Percentiles rank a stretch among this genome's conserved stretches.
These are phyloP conservation scores for Colletotrichum sublineola DNA, from an alignment of 2,329 filamentous ascomycete species.

Conservation along the genomic window DNA sequence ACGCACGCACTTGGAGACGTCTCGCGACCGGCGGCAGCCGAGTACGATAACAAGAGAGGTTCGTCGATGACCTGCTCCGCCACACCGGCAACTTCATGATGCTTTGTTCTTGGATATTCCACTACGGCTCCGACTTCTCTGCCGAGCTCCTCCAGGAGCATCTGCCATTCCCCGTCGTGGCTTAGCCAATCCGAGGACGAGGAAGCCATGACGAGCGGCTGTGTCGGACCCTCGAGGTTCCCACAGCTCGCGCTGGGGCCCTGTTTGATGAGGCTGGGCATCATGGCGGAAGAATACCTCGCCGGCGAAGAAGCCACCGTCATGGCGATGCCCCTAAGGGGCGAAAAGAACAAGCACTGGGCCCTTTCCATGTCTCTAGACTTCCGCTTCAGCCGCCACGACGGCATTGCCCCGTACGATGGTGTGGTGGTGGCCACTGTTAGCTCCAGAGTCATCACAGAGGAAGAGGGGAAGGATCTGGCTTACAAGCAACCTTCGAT, in stretches of 20 bases:
- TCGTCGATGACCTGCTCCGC: slow-evolving; percentile 56
- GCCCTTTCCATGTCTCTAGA: slow-evolving; percentile 57
- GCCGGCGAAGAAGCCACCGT: slow-evolving; percentile 63
- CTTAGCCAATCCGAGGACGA: slow-evolving; percentile 62
- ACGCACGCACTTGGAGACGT: too few species aligned
- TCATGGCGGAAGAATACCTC: slow-evolving; percentile 64
- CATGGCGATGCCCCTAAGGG: slow-evolving; percentile 63
- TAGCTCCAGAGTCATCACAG: slow-evolving; percentile 58
- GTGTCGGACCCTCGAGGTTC: slow-evolving; percentile 53
- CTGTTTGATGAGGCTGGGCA: slow-evolving; percentile 54
- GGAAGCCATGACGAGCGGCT: slow-evolving; percentile 65
- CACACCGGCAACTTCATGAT: slow-evolving; percentile 54
- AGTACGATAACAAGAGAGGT: too few species aligned
- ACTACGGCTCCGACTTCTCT: background rate
- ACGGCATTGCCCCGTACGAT: slow-evolving; percentile 64
- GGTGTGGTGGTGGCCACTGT: slow-evolving; percentile 60
- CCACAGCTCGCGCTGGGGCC: slow-evolving; percentile 50
- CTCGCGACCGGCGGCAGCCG: too few species aligned
- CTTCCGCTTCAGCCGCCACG: slow-evolving; percentile 59
- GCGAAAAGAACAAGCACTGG: slow-evolving; percentile 45
- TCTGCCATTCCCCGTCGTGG: slow-evolving; percentile 56
- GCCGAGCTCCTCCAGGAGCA: background rate
- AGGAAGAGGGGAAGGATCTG: slow-evolving; percentile 49
- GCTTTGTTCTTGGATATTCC: slow-evolving; percentile 53
- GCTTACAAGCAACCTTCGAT: slow-evolving; percentile 50